A percentile compares a stretch with the other conserved stretches of the same genome.
Evolutionary conservation across 139 green algal genomes (phyloP).

Genomic region (Picochlorum sp.): DNA sequence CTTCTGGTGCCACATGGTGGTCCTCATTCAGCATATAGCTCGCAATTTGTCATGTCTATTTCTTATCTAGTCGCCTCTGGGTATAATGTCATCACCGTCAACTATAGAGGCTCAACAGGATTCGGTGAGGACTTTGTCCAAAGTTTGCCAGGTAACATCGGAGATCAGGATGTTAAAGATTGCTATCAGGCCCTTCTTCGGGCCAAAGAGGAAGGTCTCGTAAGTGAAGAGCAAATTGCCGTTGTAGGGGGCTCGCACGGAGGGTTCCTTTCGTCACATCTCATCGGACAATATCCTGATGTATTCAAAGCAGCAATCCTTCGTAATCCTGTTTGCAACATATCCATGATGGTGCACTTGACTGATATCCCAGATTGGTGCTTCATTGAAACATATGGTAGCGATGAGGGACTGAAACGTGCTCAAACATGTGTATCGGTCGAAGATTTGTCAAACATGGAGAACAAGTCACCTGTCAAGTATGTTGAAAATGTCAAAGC

Average conservation of each 20-base stretch:
- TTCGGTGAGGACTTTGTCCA: conserved; percentile 74
- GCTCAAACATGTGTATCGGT: conserved; percentile 41
- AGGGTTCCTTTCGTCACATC: conserved; percentile 80
- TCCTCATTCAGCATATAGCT: conserved; percentile 64
- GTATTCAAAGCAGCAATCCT: conserved; percentile 66
- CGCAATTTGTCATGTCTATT: conserved; percentile 55
- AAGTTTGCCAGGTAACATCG: conserved; percentile 67
- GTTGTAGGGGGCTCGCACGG: conserved; percentile 83
- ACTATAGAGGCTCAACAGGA: conserved; percentile 68
- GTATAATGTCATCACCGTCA: conserved; percentile 43
- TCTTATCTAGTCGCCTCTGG: conserved; percentile 42
- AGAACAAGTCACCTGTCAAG: conserved; percentile 50
- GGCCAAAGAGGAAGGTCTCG: conserved; percentile 43
- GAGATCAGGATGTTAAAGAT: conserved; percentile 73
- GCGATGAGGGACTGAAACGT: conserved; percentile 33
- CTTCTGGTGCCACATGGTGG: conserved; percentile 77
- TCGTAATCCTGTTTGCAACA: conserved; percentile 86
- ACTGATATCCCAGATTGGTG: conserved; percentile 91
- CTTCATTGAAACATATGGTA: conserved; percentile 75
- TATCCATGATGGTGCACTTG: conserved; percentile 71
- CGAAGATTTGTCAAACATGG: conserved; percentile 58
- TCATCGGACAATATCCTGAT: conserved; percentile 74
- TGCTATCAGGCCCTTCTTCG: conserved; percentile 66
- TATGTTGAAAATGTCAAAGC: conserved; percentile 57
- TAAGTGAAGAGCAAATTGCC: conserved; percentile 46